Evolutionary conservation across 345 rosid species (phyloP).

Genomic region (Gossypium herbaceum): DNA sequence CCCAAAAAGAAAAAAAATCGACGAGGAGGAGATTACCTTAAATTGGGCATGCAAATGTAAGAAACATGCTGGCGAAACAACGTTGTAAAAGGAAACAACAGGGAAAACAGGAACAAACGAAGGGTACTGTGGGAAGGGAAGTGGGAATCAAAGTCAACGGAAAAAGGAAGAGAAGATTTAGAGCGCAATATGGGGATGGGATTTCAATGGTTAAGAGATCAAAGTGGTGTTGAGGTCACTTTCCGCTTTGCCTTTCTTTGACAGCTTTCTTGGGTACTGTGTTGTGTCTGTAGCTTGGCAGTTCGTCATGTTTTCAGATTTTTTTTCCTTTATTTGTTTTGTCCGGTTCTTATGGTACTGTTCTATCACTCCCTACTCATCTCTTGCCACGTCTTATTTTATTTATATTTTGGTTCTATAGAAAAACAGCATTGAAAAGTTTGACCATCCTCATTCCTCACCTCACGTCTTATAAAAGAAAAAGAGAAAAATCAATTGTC

Average conservation of each 20-base stretch:
- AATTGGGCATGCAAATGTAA: background rate
- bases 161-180: background rate
- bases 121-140: background rate
- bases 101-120: background rate
- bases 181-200: background rate
- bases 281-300: constrained; percentile 1
- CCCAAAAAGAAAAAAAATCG: background rate
- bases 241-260: background rate
- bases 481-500: background rate
- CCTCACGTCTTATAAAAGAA: background rate
- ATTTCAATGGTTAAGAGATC: background rate
- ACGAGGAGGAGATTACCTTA: background rate
- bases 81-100: background rate
- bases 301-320: background rate
- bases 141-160: background rate
- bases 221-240: constrained; percentile 11
- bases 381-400: background rate
- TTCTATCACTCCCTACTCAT: background rate
- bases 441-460: background rate
- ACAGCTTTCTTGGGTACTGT: constrained; percentile 12
- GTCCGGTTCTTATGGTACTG: background rate
- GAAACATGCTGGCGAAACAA: background rate
- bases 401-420: background rate
- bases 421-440: background rate
- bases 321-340: background rate